phyloP scores from a whole-genome alignment of 1,284 basidiomycete species.

The Ceratobasidium sp. region DNA sequence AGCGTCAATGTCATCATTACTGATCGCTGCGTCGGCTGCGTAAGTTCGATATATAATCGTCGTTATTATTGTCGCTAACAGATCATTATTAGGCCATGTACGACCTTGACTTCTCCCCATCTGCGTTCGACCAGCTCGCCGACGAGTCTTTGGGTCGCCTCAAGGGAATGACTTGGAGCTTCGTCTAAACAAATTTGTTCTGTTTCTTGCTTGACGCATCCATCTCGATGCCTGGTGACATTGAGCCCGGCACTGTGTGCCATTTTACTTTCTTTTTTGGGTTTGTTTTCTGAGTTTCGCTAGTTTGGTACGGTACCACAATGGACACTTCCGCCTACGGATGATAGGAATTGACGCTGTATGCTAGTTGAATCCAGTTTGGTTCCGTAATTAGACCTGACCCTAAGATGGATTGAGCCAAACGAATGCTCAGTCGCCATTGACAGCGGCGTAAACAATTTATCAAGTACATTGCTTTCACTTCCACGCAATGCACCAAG shows the following conservation, averaged over 20 bases:
- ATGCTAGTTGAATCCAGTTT: background rate
- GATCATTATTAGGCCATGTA: slow-evolving; percentile 57
- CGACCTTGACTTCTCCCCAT: slow-evolving; percentile 60
- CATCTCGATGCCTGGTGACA: slow-evolving; percentile 24
- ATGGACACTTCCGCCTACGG: slow-evolving; percentile 38
- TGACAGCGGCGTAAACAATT: too few relatives aligned
- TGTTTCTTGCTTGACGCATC: slow-evolving; percentile 7
- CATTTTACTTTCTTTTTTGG: slow-evolving; percentile 14
- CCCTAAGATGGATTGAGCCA: too few relatives aligned
- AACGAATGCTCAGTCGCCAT: too few relatives aligned
- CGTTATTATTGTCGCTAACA: background rate
- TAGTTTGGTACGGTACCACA: slow-evolving; percentile 3
- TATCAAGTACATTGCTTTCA: too few relatives aligned
- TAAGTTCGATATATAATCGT: slow-evolving; percentile 49
- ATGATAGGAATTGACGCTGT: slow-evolving; percentile 17
- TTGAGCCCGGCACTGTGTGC: slow-evolving; percentile 25
- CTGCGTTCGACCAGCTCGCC: slow-evolving; percentile 65
- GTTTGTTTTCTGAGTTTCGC: background rate
- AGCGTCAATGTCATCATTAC: slow-evolving; percentile 65
- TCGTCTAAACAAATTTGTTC: slow-evolving; percentile 3
- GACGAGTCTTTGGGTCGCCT: slow-evolving; percentile 66
- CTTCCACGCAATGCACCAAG: too few relatives aligned
- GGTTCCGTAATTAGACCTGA: too few relatives aligned
- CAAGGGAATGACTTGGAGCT: slow-evolving; percentile 64
- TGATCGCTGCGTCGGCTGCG: slow-evolving; percentile 74